Evolutionary conservation across 1,284 basidiomycete species (phyloP), one percentile per base, ranked within the genome.

Genomic region (Anthracocystis setariae): DNA sequence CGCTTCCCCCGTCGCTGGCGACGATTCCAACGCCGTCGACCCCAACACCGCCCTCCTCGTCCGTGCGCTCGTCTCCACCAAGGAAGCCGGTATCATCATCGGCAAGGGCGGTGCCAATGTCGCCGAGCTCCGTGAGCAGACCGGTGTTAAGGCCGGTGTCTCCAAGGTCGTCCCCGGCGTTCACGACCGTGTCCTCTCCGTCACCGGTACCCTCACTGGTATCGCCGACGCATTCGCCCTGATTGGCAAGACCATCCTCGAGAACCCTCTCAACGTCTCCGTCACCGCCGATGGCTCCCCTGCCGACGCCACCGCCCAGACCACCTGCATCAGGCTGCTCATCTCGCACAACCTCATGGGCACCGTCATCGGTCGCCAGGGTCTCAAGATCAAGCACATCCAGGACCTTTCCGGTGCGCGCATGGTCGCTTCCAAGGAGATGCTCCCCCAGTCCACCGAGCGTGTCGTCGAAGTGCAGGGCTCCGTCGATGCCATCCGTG

Each of bases 131-230:
- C 89, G 95, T 72, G 92, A 95, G 78, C 89, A 92, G 82, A 96
- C 94, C 46, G 93, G 92, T 76, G 94, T 96, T 85, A 98, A 94
- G 86, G 94, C 95, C 64, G 95, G 95, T 81, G 95, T 98, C 83
- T 93, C 91, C 88, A 98, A 97, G 85, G 94, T 98, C 86, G 93
- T 96, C 65, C 90, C 90, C 57, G 95, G 95, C 77, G 93, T 98
- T 67, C 93, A 96, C 84, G 95, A 98, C 86, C 92, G 95, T 78
- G 93, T 98, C 79, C 89, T 98, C 82, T 93, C 91, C 80, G 91
- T 98, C 84, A 90, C 89, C 66, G 95, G 95, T 65, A 89, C 91
- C 52, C 90, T 95, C 77, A 92, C 96, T 77, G 90, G 89, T 71
- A 92, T 98, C 72, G 90, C 94, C 75, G 92, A 93, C 92, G 95